Base-by-base conservation (phyloP, 768 basidiomycete genomes). In the Boletus rubroflammeus region DNA sequence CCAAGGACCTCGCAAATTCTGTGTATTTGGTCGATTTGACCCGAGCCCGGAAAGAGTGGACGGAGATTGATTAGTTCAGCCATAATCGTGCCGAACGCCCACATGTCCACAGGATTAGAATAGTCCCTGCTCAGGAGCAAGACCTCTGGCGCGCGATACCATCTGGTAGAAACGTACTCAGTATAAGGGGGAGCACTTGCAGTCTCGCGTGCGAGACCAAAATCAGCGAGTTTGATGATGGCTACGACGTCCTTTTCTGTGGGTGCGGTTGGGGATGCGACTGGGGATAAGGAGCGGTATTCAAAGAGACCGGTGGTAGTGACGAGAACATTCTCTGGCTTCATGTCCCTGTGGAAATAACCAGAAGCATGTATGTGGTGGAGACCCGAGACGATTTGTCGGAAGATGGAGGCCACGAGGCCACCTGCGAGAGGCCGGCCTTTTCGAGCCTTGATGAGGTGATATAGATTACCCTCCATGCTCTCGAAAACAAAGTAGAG, bases 341-440 rank as follows among this genome's bases (percentile, higher is more conserved):
- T 99, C 93, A 99, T 97, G 71, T 99, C 97, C 46, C 97, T 90
- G 73, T 99, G 97, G 73, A 99, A 99, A 73, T 96, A 99, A 34
- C 96, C 97, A 29, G 86, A 78, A 14, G 78, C 70, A 72, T 99
- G 97, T 60, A 98, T 93, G 72, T 99, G 97, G 65, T 93, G 78
- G 34, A 99, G 81, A 36, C 97, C 97, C 15, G 83, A 76, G 42
- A 92, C 84, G 64, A 95, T 90, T 73, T 99, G 97, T 53, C 82
- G 85, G 70, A 97, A 98, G 62, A 98, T 93, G 64, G 90, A 92
- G 23, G 93, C 90, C 57, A 96, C 88, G 61, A 99, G 87, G 60
- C 97, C 97, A 42, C 93, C 92, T n/a, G 97, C 96, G 56, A 99
- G 84, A 6, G 93, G 85, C 57, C 95, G 86, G 55, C 95, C 94